Percentiles rank a stretch among this genome's conserved stretches.
These are phyloP conservation scores for Pestalotiopsis sp. DNA, from an alignment of 2,329 filamentous ascomycete species.

Conservation along the genomic window DNA sequence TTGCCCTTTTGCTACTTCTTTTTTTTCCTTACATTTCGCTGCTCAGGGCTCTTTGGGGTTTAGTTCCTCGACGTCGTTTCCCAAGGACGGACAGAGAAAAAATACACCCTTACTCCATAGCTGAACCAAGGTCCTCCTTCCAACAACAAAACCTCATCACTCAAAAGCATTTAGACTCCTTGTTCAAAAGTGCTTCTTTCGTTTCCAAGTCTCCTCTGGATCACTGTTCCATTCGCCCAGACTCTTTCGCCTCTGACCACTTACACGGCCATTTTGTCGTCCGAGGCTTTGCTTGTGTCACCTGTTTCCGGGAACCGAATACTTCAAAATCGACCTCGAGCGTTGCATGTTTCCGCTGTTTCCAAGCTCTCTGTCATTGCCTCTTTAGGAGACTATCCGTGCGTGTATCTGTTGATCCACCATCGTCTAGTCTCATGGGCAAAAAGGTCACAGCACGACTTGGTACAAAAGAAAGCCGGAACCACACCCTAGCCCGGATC, in stretches of 20 bases:
- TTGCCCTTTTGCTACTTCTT: slow-evolving; percentile 9
- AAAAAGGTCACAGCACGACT: slow-evolving; percentile 17
- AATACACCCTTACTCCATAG: slow-evolving; percentile 36
- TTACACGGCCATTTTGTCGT: slow-evolving; percentile 23
- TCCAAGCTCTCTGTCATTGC: slow-evolving; percentile 40
- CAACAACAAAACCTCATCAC: slow-evolving; percentile 29
- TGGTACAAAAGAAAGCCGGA: slow-evolving; percentile 17
- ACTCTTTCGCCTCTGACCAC: slow-evolving; percentile 11
- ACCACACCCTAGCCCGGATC: slow-evolving; percentile 3
- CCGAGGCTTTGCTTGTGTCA: slow-evolving; percentile 32
- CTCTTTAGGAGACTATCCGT: slow-evolving; percentile 42
- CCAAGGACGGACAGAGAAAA: not conserved
- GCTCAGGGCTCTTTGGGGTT: slow-evolving; percentile 39
- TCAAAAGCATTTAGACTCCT: slow-evolving; percentile 35
- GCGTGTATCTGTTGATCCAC: slow-evolving; percentile 28
- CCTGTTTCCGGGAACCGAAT: slow-evolving; percentile 21
- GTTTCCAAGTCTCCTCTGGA: slow-evolving; percentile 22
- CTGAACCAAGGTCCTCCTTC: slow-evolving; percentile 30
- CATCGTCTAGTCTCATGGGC: slow-evolving; percentile 15
- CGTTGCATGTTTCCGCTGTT: slow-evolving; percentile 20
- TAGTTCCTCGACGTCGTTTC: slow-evolving; percentile 36
- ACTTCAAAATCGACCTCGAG: slow-evolving; percentile 17
- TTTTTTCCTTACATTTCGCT: slow-evolving; percentile 40
- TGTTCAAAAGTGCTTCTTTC: slow-evolving; percentile 23
- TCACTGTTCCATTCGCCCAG: slow-evolving; percentile 19